These are phyloP conservation scores for Lepidium didymum DNA, from an alignment of 345 rosid species.

Conservation along the genomic window DNA sequence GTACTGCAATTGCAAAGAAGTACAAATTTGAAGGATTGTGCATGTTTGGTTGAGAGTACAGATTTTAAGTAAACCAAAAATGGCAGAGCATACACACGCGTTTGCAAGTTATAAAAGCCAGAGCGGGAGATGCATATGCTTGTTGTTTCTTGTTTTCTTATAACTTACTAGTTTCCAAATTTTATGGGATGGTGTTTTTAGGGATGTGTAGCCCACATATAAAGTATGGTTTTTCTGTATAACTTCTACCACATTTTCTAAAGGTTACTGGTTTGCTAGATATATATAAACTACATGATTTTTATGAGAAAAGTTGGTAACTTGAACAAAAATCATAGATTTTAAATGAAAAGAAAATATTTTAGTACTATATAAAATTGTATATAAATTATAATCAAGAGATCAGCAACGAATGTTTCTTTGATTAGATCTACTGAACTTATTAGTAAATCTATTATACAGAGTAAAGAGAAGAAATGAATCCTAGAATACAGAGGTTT, in stretches of 20 bases:
- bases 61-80: not conserved
- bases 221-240: no score
- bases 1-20: constrained; percentile 21
- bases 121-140: constrained; percentile 1
- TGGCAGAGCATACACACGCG: constrained; percentile 10
- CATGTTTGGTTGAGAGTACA: constrained; percentile 9
- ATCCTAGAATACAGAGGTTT: constrained; percentile 27
- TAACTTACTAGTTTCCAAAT: no score
- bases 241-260: no score
- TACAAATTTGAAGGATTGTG: constrained; percentile 12
- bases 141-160: no score
- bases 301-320: not conserved
- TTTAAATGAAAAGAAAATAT: not conserved
- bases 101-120: not conserved
- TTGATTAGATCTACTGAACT: not conserved
- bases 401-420: not conserved
- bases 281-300: not conserved
- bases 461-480: not conserved
- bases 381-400: not conserved
- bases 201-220: no score
- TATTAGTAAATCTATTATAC: constrained; percentile 6
- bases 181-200: no score
- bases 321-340: not conserved
- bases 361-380: not conserved
- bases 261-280: not conserved